Conservation (phyloP, 2,329 filamentous ascomycete genomes). For the Pseudonectria foliicola region DNA sequence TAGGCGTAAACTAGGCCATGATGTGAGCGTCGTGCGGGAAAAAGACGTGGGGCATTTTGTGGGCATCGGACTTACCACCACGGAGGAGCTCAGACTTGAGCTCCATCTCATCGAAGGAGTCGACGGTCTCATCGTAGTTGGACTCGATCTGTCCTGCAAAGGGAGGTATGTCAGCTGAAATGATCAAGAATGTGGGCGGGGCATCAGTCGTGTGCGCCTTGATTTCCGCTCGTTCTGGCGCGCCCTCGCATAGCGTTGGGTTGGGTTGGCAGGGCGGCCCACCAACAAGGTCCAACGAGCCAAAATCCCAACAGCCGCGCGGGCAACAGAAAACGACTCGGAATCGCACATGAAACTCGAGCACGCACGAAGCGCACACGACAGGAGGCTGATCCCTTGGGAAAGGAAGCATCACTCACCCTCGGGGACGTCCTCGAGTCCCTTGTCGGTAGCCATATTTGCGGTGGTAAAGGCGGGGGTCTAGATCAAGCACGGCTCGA, state of each 20-base stretch:
- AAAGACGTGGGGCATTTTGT: constrained; percentile 8
- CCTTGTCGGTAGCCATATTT: constrained; percentile 98
- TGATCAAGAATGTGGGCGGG: background rate
- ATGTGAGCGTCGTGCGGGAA: constrained; percentile 21
- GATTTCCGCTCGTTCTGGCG: constrained; percentile 1
- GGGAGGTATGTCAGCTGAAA: constrained; percentile 16
- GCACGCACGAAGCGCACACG: background rate
- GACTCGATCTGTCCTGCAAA: constrained; percentile 92
- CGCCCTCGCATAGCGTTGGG: constrained; percentile 8
- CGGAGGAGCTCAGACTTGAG: constrained; percentile 96
- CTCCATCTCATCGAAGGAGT: constrained; percentile 98
- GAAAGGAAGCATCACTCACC: constrained; percentile 51
- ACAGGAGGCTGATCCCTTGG: constrained; percentile 2
- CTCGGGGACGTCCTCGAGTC: constrained; percentile 96
- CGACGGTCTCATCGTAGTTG: constrained; percentile 99
- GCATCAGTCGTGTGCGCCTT: background rate
- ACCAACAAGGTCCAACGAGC: constrained; percentile 2
- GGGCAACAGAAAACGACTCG: constrained; percentile 3
- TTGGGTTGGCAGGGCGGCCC: constrained; percentile 9
- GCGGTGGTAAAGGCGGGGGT: constrained; percentile 53
- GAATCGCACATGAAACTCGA: no score
- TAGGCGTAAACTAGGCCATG: constrained; percentile 75
- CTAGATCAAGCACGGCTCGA: constrained; percentile 75
- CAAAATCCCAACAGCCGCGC: constrained; percentile 1
- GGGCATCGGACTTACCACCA: constrained; percentile 53